Base-by-base conservation (phyloP, 495 filamentous ascomycete genomes). In the Penicillium bovifimosum region DNA sequence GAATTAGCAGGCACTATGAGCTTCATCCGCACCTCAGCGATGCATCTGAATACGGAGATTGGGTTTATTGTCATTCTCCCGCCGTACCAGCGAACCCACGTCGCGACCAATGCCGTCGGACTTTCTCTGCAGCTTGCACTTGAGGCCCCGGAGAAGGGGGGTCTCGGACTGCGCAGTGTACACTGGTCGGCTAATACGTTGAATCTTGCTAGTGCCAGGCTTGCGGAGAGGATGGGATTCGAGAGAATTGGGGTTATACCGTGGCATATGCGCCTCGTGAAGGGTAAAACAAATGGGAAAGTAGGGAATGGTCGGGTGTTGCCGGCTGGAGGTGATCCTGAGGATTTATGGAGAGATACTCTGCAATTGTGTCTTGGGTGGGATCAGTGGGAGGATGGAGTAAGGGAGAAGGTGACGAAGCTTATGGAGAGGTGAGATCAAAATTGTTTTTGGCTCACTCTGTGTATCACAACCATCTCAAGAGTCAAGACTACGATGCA, bases 221-320 rank as follows among this genome's bases (percentile, higher is more conserved):
- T 63, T 38, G 60, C 60, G 9, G 54, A 57, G 48, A 57, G 53
- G 44, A 55, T 63, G 60, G 60, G 57, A 17, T 63, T 63, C 29
- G 51, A 47, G 10, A 44, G 24, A 13, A 20, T 58, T 13, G 60
- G 60, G 5, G 13, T 60, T 26, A 56, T 53, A 3, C 48, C 41
- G 2, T 64, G 58, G 58, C 52, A 61, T 47, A 56, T 59, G 50
- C 52, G 58, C 0, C 58, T 64, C 42, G 41, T 55, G 0, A 54
- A 59, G n/a, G 61, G 58, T 1, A 55, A 50, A 35, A 6, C 26
- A 1, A 41, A 44, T 28, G 61, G 55, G 6, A 64, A 64, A 14
- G 34, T 58, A 24, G 58, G 58, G 7, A 56, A 64, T 52, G 61
- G 61, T 0, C 53, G 29, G 26, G 50, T 10, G 9, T 18, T 43